Conservation (phyloP, 192 early-diverging fungal genomes). For the Anaeromyces robustus region DNA sequence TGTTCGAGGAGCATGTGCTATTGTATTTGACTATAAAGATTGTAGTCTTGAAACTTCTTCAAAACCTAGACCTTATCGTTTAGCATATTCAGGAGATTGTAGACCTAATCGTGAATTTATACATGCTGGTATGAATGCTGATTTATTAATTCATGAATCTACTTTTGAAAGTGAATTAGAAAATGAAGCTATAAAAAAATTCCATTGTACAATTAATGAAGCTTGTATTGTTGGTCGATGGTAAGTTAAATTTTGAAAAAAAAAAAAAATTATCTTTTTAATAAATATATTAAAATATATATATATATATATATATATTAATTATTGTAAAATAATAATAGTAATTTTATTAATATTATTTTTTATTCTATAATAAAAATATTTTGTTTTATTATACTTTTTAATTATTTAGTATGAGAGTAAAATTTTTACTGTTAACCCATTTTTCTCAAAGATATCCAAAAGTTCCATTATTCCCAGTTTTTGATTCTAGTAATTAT, state of each 20-base stretch:
- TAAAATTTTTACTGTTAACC: slow-evolving; percentile 67
- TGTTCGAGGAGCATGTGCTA: slow-evolving; percentile 22
- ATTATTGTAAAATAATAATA: no score
- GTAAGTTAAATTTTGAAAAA: no score
- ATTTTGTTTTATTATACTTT: no score
- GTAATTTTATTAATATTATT: no score
- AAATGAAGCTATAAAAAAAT: slow-evolving; percentile 58
- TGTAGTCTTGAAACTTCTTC: neutral
- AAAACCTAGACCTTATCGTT: neutral
- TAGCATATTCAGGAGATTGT: slow-evolving; percentile 74
- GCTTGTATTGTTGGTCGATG: slow-evolving; percentile 63
- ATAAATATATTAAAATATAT: no score
- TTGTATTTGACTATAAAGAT: neutral
- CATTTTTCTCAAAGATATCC: slow-evolving; percentile 96
- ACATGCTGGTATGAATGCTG: slow-evolving; percentile 40
- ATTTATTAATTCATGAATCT: slow-evolving; percentile 79
- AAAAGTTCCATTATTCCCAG: slow-evolving; percentile 45
- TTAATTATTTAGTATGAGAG: slow-evolving; percentile 75
- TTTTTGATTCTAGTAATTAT: neutral
- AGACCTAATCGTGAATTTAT: slow-evolving; percentile 66
- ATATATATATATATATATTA: no score
- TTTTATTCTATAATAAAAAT: no score
- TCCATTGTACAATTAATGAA: slow-evolving; percentile 76
- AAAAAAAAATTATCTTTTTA: no score
- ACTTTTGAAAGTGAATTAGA: slow-evolving; percentile 61